These are phyloP conservation scores for Blastobotrys proliferans DNA, from an alignment of 1,139 yeast species.

Conservation along the genomic window DNA sequence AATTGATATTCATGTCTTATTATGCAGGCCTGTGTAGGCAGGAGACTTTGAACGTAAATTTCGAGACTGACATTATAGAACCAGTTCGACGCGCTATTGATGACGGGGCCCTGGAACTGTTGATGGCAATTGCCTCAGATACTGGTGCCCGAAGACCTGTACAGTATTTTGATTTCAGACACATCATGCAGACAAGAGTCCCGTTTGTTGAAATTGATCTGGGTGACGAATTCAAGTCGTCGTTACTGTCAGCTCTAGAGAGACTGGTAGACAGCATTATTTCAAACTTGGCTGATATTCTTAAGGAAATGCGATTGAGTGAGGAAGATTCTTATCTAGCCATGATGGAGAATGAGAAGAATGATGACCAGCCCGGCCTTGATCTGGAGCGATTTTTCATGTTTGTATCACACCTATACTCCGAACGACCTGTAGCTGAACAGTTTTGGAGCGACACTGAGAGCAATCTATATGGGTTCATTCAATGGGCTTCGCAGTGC, in stretches of 20 bases:
- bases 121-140: conserved; percentile 69
- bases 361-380: conserved; percentile 51
- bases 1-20: conserved; percentile 56
- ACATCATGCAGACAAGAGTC: conserved; percentile 48
- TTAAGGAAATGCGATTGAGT: conserved; percentile 73
- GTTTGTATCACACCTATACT: conserved; percentile 67
- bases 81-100: conserved; percentile 51
- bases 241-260: conserved; percentile 25
- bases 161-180: conserved; percentile 25
- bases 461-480: conserved; percentile 64
- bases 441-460: conserved; percentile 73
- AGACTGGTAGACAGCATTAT: conserved; percentile 59
- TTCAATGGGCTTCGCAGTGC: conserved; percentile 83
- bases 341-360: conserved; percentile 37
- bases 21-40: conserved; percentile 72
- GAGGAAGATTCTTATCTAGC: conserved; percentile 76
- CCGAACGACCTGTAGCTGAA: conserved; percentile 50
- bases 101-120: conserved; percentile 75
- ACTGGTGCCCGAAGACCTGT: conserved; percentile 40
- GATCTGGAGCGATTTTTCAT: conserved; percentile 86
- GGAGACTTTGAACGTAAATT: conserved; percentile 29
- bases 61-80: conserved; percentile 40
- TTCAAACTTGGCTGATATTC: conserved; percentile 68
- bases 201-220: conserved; percentile 19
- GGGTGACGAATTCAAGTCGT: conserved; percentile 21